Evolutionary conservation across 768 basidiomycete species (phyloP).

Genomic region (Leucocoprinus sp.): DNA sequence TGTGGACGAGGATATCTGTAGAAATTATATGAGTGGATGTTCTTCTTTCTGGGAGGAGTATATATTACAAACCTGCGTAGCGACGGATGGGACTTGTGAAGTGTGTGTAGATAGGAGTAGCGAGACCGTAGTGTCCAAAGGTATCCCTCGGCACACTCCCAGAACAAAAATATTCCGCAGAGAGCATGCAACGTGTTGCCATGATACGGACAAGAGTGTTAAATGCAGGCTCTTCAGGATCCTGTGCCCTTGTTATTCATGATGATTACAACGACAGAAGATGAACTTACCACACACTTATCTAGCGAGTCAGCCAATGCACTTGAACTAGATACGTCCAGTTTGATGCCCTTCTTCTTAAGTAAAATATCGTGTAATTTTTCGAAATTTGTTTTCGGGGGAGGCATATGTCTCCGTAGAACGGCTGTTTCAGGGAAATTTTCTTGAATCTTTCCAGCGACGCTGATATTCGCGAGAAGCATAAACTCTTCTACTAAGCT

Average conservation of each 20-base stretch:
- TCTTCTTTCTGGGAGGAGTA: background rate
- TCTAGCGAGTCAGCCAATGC: conserved; percentile 86
- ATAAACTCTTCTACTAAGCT: conserved; percentile 98
- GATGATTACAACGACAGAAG: background rate
- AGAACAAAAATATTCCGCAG: conserved; percentile 96
- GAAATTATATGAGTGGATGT: background rate
- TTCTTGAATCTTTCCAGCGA: conserved; percentile 86
- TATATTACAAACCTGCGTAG: conserved; percentile 64
- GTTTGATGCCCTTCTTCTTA: conserved; percentile 73
- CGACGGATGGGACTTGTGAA: conserved; percentile 97
- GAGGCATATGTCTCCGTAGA: conserved; percentile 82
- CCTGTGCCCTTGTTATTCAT: conserved; percentile 34
- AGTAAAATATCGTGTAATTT: conserved; percentile 86
- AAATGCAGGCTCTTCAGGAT: conserved; percentile 78
- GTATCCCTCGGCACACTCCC: conserved; percentile 89
- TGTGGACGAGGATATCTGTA: conserved; percentile 85
- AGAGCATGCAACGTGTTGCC: conserved; percentile 97
- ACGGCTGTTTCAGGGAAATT: conserved; percentile 96
- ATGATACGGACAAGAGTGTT: conserved; percentile 98
- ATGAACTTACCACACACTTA: conserved; percentile 66
- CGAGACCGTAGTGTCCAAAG: conserved; percentile 97
- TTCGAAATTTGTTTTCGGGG: conserved; percentile 91
- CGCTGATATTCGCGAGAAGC: conserved; percentile 94
- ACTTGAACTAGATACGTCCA: conserved; percentile 89
- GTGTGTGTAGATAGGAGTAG: conserved; percentile 94